These are phyloP conservation scores for Elongisporangium senticosum DNA, from an alignment of 352 stramenopile genomes.

Conservation along the genomic window DNA sequence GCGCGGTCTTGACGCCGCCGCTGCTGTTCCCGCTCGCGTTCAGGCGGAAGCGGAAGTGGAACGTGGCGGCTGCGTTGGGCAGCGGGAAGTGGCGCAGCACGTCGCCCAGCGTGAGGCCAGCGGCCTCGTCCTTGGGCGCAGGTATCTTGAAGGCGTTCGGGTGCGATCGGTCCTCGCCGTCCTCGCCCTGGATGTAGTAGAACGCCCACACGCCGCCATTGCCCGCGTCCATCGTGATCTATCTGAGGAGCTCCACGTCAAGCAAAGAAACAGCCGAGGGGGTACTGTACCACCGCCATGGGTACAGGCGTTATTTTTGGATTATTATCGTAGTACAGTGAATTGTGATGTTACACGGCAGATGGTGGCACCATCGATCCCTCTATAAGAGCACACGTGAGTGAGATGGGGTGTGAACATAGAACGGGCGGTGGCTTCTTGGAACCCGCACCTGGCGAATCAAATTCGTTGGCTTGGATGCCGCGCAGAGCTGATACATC, in stretches of 20 bases:
- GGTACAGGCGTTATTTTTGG: neutral
- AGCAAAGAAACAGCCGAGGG: neutral
- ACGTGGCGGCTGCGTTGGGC: constrained; percentile 22
- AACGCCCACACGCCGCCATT: constrained; percentile 61
- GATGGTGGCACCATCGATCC: neutral
- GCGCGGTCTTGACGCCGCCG: constrained; percentile 14
- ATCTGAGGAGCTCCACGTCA: neutral
- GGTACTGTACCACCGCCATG: neutral
- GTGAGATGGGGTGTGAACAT: neutral
- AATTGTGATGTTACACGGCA: neutral
- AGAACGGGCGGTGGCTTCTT: neutral
- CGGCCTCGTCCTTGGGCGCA: constrained; percentile 9
- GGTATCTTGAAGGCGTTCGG: constrained; percentile 76
- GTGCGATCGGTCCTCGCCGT: constrained; percentile 77
- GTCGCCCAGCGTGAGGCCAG: constrained; percentile 67
- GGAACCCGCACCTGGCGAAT: neutral
- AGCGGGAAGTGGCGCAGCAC: constrained; percentile 66
- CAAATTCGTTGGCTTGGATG: neutral
- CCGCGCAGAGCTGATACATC: neutral
- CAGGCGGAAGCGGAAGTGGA: constrained; percentile 86
- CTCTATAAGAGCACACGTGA: neutral
- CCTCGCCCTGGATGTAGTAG: constrained; percentile 86
- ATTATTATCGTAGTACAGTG: neutral
- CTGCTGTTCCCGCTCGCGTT: constrained; percentile 39
- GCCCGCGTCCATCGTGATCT: constrained; percentile 13